Evolutionary conservation across 164 flowering plant genomes (phyloP), one percentile per base, ranked within the genome.

Genomic region (Malania oleifera): DNA sequence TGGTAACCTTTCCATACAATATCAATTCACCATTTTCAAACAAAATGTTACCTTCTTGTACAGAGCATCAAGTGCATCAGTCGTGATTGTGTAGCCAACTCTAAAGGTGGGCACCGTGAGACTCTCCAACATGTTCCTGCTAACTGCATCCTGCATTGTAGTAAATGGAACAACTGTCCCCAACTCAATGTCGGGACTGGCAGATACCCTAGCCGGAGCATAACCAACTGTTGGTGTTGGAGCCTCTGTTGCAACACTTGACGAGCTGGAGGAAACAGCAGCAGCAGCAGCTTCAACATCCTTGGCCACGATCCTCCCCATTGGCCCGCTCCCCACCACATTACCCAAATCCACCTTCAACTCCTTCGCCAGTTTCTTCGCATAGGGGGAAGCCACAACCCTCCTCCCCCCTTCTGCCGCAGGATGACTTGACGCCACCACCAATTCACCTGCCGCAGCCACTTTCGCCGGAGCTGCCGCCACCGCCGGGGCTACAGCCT

Each of bases 81-180:
- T 85, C 8, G 82, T 79, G 60, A 93, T 81, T 0, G 97, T 85
- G 63, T 91, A 93, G 28, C 99, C 99, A 60, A 93, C 97, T 61
- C 99, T 83, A 63, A 88, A 93, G 0, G 97, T 85, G 0, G 95
- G 99, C 35, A 93, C 99, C 0, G 70, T 44, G 52, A 93, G 68
- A 62, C 99, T 93, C 78, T 90, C 95, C 61, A 90, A 74, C 97
- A 93, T 88, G 65, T 90, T 93, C 74, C 86, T 76, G 66, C 95
- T 79, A 43, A 93, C 99, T 5, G 96, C 99, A 11, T 76, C 79
- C 75, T 93, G 99, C 97, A 93, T 86, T 63, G 99, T 79, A 6
- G 90, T 84, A 54, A 93, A 93, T 0, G 95, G 88, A 63, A 91
- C 95, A 41, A 66, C 76, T 4, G 65, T 64, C 11, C 85, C 87